Base-by-base conservation (phyloP, 148 eudicot genomes). In the Persicaria maculosa region DNA sequence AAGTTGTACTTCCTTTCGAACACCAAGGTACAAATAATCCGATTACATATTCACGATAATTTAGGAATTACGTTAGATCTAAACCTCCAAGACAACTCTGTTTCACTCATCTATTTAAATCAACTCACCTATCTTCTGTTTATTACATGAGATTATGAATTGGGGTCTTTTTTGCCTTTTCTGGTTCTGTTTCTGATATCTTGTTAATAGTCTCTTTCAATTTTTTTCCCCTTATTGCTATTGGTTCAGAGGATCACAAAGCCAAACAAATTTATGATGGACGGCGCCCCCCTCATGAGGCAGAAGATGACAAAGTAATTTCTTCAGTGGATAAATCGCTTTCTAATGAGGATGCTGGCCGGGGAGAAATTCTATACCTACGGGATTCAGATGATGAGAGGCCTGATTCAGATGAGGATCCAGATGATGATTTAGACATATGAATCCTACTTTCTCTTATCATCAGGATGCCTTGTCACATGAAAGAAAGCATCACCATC, bases 331-430 rank as follows among this genome's bases (percentile, higher is more conserved):
- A 85, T 75, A 84, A 85, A 58, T 40, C 71, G 65, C 77, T 67
- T 44, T 68, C 50, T 9, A 48, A 53, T 12, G 88, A 81, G 74
- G 89, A 81, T 71, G 77, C 92, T 71, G 86, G 84, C 40, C 80
- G 36, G 79, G 97, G 98, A 9, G 96, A 92, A 84, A 95, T 95
- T 8, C 78, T 87, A 65, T 95, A 95, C 79, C 74, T 88, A 71
- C 97, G 99, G 69, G 99, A 95, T 86, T 95, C 99, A 75, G 97
- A 95, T 61, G 99, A 95, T 79, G 99, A 95, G 81, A 85, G 81
- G 88, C 97, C 97, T 20, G 99, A 95, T 80, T 95, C 93, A 6
- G 93, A 89, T 72, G 93, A 89, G 83, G 93, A 89, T 73, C 93
- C 90, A 57, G 93, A 89, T 50, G 93, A 89, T 75, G 92, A 95